Evolutionary conservation across 192 early-diverging fungal species (phyloP), one percentile per base, ranked within the genome.

Genomic region (Neocallimastix lanati): DNA sequence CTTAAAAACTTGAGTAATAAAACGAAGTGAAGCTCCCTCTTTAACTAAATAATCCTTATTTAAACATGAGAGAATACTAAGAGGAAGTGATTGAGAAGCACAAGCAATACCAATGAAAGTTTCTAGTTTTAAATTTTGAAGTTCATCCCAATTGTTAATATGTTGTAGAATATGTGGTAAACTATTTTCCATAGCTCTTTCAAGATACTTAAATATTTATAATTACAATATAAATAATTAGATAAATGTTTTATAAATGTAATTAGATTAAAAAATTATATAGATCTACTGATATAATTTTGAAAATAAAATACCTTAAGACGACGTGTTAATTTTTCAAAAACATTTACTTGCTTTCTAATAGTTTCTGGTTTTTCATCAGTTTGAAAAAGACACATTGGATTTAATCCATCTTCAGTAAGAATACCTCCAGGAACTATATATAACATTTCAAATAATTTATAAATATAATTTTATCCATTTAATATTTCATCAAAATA

Each of bases 1-100:
- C 77, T 93, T 88, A 87, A 97, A 91, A 35, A 95, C 89, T 29
- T 90, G 84, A 14, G 96, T 98, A 67, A 92, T 85, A 84, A 97
- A 98, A 50, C 89, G 86, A 76, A 97, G 86, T 18, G 94, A 89
- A 29, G 91, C 88, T 30, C 94, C 95, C 92, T 96, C 95, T 86
- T 95, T 96, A 82, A 96, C 94, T 83, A 98, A 88, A 83, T 98
- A 94, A 81, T 98, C 96, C 86, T 96, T 95, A 81, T 94, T 90
- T 79, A 96, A 84, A 76, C 89, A 88, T 40, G 84, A 88, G 79
- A 98, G 88, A 13, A 94, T 92, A 78, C 88, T 88, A 79, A 95
- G 84, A 18, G 89, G 85, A 40, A 93, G 86, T 76, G 94, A 87
- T 67, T 92, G 89, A 67, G 82, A 86, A 78, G 92, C 85, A 79